These are phyloP conservation scores for Citrus unshiu DNA, from an alignment of 345 rosid species.

Conservation along the genomic window DNA sequence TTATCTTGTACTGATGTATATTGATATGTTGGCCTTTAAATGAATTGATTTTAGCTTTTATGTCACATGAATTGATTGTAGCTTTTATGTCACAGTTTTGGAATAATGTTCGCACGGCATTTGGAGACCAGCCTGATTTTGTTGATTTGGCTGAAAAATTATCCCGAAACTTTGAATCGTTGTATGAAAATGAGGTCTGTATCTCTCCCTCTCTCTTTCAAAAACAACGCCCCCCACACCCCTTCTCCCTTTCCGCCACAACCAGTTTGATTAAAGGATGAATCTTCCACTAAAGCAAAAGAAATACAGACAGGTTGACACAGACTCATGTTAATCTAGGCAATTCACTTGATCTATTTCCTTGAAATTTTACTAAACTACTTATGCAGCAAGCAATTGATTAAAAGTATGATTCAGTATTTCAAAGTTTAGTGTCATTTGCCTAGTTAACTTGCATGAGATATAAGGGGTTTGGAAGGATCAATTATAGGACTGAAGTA, in stretches of 20 bases:
- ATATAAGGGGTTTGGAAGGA: neutral
- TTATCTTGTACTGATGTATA: neutral
- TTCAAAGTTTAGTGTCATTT: neutral
- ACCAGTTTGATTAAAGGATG: neutral
- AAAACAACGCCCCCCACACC: no score
- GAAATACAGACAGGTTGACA: neutral
- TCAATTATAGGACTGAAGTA: neutral
- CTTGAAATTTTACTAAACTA: neutral
- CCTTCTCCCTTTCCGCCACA: no score
- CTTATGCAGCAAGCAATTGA: neutral
- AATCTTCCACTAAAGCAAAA: conserved; percentile 1
- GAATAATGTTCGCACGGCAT: conserved; percentile 62
- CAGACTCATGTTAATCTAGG: neutral
- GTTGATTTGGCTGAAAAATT: conserved; percentile 67
- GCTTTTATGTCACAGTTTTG: conserved; percentile 69
- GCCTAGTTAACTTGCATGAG: neutral
- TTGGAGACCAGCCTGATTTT: conserved; percentile 66
- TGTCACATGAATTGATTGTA: conserved; percentile 41
- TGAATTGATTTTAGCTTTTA: conserved; percentile 29
- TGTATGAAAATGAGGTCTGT: conserved; percentile 76
- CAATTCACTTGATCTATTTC: neutral
- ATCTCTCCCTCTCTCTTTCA: conserved; percentile 10
- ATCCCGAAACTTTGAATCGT: conserved; percentile 62
- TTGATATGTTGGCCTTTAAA: neutral
- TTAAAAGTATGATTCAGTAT: neutral